phyloP scores from a whole-genome alignment of 495 filamentous ascomycete genomes.

The Parachaetomium inaequale region DNA sequence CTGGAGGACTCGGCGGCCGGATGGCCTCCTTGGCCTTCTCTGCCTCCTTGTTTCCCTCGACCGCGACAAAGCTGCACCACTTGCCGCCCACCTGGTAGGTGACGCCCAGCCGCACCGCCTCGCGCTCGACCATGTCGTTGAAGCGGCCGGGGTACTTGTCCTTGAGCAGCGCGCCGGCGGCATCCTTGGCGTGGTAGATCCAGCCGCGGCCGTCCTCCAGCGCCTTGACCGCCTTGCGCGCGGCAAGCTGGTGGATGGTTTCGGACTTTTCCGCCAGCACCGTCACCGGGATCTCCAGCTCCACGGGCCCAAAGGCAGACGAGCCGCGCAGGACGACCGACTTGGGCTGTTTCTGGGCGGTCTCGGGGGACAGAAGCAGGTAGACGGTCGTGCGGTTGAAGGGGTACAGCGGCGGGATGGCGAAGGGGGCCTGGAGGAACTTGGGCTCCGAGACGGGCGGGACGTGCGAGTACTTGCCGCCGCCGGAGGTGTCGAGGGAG shows the following conservation, averaged over 20 bases:
- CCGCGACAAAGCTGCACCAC: conserved; percentile 68
- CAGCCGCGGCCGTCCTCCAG: conserved; percentile 67
- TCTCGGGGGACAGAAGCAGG: conserved; percentile 54
- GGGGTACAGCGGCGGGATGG: conserved; percentile 60
- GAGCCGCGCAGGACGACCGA: conserved; percentile 56
- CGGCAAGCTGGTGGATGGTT: conserved; percentile 67
- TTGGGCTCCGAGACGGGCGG: conserved; percentile 50
- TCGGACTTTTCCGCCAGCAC: conserved; percentile 43
- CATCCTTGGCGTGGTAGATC: conserved; percentile 51
- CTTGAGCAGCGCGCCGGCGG: conserved; percentile 44
- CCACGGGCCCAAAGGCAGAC: conserved; percentile 52
- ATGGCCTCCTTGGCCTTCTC: not conserved
- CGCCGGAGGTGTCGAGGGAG: conserved; percentile 20
- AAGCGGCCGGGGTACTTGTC: conserved; percentile 47
- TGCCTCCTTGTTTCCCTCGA: conserved; percentile 41
- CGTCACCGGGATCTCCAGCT: conserved; percentile 60
- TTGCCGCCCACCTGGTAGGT: conserved; percentile 63
- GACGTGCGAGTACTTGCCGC: conserved; percentile 44
- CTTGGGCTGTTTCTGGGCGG: conserved; percentile 44
- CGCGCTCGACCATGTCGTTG: conserved; percentile 54
- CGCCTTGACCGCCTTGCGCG: conserved; percentile 62
- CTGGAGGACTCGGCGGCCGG: not conserved
- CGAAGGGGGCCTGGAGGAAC: conserved; percentile 58
- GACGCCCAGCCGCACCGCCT: conserved; percentile 60
- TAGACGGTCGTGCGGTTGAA: conserved; percentile 62